Base-by-base conservation (phyloP, 1,284 basidiomycete genomes). In the Apiotrichum mycotoxinovorans region DNA sequence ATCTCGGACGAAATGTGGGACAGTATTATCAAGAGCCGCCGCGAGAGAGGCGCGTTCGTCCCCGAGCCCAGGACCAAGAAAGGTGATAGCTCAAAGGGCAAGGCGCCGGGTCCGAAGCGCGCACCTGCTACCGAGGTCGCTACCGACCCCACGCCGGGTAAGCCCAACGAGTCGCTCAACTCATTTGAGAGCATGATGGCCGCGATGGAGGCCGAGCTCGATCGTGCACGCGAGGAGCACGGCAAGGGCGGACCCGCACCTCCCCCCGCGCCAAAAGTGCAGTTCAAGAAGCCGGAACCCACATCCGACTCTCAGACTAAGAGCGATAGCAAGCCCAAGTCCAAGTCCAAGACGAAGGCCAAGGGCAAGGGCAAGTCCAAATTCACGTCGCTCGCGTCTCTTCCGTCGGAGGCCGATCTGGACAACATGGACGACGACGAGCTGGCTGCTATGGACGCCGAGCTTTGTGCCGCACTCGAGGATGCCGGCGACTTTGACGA, bases 101-200 rank as follows among this genome's bases (percentile, higher is more conserved):
- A 49, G 23, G 17, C 56, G 8, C 17, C 52, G 8, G 22, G 18
- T 27, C 22, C 52, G 2, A 51, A 51, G 30, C 10, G 8, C 10
- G 34, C 35, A 30, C 27, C 41, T 7, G 26, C 42, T 8, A 25
- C n/a, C 12, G 41, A 34, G 5, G 35, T 34, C 18, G 33, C 27
- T 37, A 25, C 37, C 5, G 48, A 33, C 7, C 20, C 26, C 23
- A 20, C 52, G 12, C 18, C 54, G 7, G 25, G 48, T 10, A 43
- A 51, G 33, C 64, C 66, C 12, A 79, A 91, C 69, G 82, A 84
- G 5, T 83, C 86, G 50, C 80, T 97, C n/a, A 83, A 92, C 71
- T 90, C 89, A 0, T 97, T 97, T 65, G 94, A 98, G 68, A 84
- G 87, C 9, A 88, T 97, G 40, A 97, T 97, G 94, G 83, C 85